Conservation (phyloP, 192 early-diverging fungal genomes). For the Backusella australiensis region DNA sequence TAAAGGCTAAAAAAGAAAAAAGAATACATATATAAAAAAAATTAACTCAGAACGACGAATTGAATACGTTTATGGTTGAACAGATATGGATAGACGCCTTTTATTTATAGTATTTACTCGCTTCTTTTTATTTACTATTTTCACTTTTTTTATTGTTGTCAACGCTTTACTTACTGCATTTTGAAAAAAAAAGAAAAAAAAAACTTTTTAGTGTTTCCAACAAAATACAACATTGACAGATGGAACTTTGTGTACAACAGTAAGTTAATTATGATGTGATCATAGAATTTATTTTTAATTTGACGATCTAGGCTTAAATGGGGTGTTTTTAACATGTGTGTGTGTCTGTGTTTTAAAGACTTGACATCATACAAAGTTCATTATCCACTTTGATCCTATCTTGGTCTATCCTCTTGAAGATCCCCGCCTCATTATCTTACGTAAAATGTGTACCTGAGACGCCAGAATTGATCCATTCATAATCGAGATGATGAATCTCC, state of each 20-base stretch:
- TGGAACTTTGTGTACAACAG: neutral
- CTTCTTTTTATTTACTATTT: neutral
- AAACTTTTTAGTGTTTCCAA: neutral
- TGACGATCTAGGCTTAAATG: slow-evolving; percentile 21
- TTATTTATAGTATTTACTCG: neutral
- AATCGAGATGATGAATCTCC: neutral
- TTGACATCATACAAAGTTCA: neutral
- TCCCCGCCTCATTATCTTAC: neutral
- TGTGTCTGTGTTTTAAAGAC: neutral
- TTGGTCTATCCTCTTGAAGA: neutral
- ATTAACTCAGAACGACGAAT: neutral
- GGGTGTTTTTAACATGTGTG: neutral
- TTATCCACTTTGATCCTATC: neutral
- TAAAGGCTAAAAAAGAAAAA: slow-evolving; percentile 7
- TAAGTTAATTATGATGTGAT: neutral
- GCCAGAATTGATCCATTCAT: neutral
- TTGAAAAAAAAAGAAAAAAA: neutral
- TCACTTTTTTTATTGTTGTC: neutral
- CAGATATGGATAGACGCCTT: neutral
- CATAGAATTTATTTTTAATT: neutral
- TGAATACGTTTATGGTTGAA: neutral
- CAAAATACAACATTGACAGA: neutral
- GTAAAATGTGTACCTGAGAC: neutral
- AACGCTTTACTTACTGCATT: neutral
- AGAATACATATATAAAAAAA: neutral